Base-by-base conservation (phyloP, 257 asterid species). In the Solanum chaucha region DNA sequence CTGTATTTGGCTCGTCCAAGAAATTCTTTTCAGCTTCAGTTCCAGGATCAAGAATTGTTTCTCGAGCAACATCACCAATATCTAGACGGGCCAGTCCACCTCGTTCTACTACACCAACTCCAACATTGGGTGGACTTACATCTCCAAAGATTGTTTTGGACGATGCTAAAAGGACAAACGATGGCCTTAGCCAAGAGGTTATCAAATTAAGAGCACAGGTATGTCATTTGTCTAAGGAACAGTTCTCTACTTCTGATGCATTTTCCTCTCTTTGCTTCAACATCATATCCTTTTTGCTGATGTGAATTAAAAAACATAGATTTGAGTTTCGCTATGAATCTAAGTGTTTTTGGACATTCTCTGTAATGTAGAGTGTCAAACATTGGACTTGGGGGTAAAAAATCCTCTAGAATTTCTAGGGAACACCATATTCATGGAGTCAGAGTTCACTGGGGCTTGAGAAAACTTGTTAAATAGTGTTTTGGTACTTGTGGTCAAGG, bases 81-180 rank as follows among this genome's bases (percentile, higher is more conserved):
- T 95, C 99, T 51, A 93, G 99, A 90, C 93, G 97, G 67, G 89
- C 94, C 30, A 96, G 98, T 90, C 99, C 99, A 89, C 98, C 98
- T 90, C 99, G 99, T 88, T 96, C 99, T 73, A 96, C 99, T 68
- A 96, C 99, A 80, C 99, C 98, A 41, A 96, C 98, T 87, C 99
- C 99, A 83, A 94, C 98, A 82, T 90, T 96, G 88, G 99, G 98
- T 34, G 99, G 99, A 61, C 98, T 96, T 72, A 89, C 98, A 58
- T 94, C 98, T 24, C 98, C 98, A 24, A 95, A 95, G 89, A 78
- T 95, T 75, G 93, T 87, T 87, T 68, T 94, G 89, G 98, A 93
- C 68, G 96, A 95, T 36, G 90, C 93, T 51, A 95, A 93, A 90
- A 90, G 88, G 92, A 86, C 95, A 19, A 93, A 91, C 72, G 98